Conservation (phyloP, 768 basidiomycete species). For the Dioszegia hungarica region DNA sequence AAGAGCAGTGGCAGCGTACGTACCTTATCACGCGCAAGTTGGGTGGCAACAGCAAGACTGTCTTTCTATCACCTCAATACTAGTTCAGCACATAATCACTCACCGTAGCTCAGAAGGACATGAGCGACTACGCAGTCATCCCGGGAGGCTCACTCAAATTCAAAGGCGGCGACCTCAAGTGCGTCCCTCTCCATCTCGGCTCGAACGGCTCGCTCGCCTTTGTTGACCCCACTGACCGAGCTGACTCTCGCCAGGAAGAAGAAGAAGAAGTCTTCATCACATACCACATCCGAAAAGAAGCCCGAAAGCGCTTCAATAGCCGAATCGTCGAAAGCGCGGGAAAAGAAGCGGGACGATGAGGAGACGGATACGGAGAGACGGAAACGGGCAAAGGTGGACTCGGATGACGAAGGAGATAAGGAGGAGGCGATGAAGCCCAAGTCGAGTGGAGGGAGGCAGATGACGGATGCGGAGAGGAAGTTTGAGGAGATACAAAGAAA, state of each 20-base stretch:
- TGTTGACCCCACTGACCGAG: not conserved
- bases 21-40: no score
- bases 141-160: slow-evolving; percentile 48
- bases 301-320: slow-evolving; percentile 20
- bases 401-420: not conserved
- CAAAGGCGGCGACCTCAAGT: slow-evolving; percentile 48
- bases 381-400: not conserved
- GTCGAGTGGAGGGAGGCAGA: slow-evolving; percentile 16
- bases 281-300: slow-evolving; percentile 29
- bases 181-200: slow-evolving; percentile 15
- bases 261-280: slow-evolving; percentile 49
- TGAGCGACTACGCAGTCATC: slow-evolving; percentile 45
- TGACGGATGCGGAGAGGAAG: slow-evolving; percentile 47
- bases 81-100: not conserved
- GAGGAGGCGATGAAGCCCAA: slow-evolving; percentile 4
- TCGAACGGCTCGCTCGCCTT: no score
- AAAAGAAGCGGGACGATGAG: not conserved
- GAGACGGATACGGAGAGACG: slow-evolving; percentile 3
- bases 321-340: slow-evolving; percentile 10
- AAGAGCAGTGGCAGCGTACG: no score
- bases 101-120: not conserved
- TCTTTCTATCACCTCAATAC: no score
- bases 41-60: not conserved
- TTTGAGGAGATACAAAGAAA: slow-evolving; percentile 44
- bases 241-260: slow-evolving; percentile 33